Percentiles rank a stretch among this genome's conserved stretches.
These are phyloP conservation scores for Linum lewisii DNA, from an alignment of 345 rosid species.

Conservation along the genomic window DNA sequence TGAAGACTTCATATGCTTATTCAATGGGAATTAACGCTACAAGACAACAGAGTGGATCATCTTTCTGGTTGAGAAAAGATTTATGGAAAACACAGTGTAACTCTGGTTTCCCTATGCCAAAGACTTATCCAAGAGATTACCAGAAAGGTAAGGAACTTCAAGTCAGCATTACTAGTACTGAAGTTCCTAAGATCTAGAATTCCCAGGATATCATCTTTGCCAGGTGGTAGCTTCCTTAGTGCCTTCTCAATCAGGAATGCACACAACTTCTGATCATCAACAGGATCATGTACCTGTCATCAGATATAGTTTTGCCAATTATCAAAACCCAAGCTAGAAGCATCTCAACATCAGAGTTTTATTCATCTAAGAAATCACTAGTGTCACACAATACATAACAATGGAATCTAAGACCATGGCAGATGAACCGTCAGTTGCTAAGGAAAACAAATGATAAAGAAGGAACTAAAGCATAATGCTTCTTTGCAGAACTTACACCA, in stretches of 20 bases:
- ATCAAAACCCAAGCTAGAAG: conserved; percentile 7
- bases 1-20: background rate
- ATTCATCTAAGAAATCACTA: background rate
- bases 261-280: conserved; percentile 73
- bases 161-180: conserved; percentile 56
- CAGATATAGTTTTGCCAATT: conserved; percentile 6
- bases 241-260: conserved; percentile 69
- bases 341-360: background rate
- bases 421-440: too few relatives aligned
- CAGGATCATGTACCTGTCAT: conserved; percentile 52
- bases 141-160: conserved; percentile 63
- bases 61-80: background rate
- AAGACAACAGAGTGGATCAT: background rate
- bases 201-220: conserved; percentile 65
- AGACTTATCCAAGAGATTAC: conserved; percentile 27
- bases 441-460: too few relatives aligned
- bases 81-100: too few relatives aligned
- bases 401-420: too few relatives aligned
- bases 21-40: background rate
- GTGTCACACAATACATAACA: background rate
- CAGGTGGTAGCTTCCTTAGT: conserved; percentile 55
- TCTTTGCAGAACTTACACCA: conserved; percentile 35
- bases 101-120: background rate
- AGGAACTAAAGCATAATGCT: too few relatives aligned
- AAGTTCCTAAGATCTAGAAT: conserved; percentile 74